These are phyloP conservation scores for Ustilaginoidea virens DNA, from an alignment of 2,329 filamentous ascomycete species.

Conservation along the genomic window DNA sequence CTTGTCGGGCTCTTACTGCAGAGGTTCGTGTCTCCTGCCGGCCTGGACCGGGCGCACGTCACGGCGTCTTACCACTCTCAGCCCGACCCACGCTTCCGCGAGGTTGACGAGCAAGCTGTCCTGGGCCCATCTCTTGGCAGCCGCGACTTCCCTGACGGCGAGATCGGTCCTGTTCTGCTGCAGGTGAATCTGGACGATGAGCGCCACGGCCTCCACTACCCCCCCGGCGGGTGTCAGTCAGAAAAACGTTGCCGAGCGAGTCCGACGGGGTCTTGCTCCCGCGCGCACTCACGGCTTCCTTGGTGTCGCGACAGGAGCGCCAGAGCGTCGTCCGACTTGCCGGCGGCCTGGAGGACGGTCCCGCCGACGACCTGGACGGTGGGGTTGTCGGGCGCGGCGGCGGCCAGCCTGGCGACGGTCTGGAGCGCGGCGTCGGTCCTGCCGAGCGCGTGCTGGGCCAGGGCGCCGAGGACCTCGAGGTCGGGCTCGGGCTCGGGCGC, in stretches of 20 bases:
- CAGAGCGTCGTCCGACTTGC: constrained; percentile 74
- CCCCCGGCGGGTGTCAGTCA: no score
- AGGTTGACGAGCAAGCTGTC: constrained; percentile 88
- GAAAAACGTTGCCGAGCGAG: constrained; percentile 2
- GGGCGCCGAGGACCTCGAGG: constrained; percentile 57
- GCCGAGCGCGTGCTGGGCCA: constrained; percentile 52
- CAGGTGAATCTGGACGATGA: constrained; percentile 86
- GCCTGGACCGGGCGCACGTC: no score
- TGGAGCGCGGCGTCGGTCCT: constrained; percentile 46
- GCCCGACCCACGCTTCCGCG: constrained; percentile 86
- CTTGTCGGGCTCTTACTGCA: no score
- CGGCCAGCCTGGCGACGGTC: constrained; percentile 50
- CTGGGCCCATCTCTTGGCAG: constrained; percentile 85
- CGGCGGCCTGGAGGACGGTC: constrained; percentile 66
- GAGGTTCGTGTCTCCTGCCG: no score
- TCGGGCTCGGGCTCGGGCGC: constrained; percentile 53
- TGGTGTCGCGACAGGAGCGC: constrained; percentile 69
- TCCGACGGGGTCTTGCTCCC: background rate
- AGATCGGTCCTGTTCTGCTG: constrained; percentile 84
- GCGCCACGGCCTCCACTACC: constrained; percentile 57
- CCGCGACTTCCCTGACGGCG: constrained; percentile 74
- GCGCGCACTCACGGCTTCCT: constrained; percentile 53
- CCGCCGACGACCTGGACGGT: constrained; percentile 70
- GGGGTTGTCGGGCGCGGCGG: constrained; percentile 53
- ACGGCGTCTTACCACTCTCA: constrained; percentile 69